Evolutionary conservation across 2,329 filamentous ascomycete species (phyloP).

Genomic region (Xylariaceae sp.): DNA sequence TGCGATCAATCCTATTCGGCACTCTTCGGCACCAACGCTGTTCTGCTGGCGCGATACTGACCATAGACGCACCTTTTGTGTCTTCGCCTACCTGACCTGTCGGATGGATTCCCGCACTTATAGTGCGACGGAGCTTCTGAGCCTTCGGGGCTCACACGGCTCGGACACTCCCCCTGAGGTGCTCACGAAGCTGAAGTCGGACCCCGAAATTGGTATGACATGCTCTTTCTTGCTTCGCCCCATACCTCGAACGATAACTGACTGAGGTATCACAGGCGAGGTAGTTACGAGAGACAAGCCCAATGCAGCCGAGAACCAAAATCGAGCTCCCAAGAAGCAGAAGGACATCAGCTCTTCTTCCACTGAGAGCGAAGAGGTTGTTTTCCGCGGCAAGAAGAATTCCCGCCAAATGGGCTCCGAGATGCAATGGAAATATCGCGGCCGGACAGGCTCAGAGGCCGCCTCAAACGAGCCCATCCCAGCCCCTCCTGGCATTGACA

Average conservation of each 20-base stretch:
- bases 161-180: constrained; percentile 7
- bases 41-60: constrained; percentile 35
- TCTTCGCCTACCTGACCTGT: constrained; percentile 36
- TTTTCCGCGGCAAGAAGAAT: constrained; percentile 34
- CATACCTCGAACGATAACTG: neutral
- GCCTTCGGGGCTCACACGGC: constrained; percentile 27
- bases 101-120: constrained; percentile 42
- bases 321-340: constrained; percentile 23
- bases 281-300: constrained; percentile 28
- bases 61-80: constrained; percentile 34
- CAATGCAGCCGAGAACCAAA: constrained; percentile 16
- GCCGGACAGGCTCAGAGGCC: constrained; percentile 41
- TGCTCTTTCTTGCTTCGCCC: too few species aligned
- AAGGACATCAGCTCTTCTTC: constrained; percentile 33
- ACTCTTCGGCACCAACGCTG: constrained; percentile 32
- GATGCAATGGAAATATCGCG: constrained; percentile 39
- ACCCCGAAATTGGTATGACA: constrained; percentile 38
- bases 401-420: constrained; percentile 20
- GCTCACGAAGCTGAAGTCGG: constrained; percentile 22
- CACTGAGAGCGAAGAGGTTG: constrained; percentile 32
- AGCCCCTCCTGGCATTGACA: constrained; percentile 46
- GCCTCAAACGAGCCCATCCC: constrained; percentile 42
- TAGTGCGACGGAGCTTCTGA: constrained; percentile 40
- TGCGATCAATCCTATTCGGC: constrained; percentile 13
- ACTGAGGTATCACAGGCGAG: constrained; percentile 9